Conservation (phyloP, 257 asterid genomes). For the Solanum microdontum region DNA sequence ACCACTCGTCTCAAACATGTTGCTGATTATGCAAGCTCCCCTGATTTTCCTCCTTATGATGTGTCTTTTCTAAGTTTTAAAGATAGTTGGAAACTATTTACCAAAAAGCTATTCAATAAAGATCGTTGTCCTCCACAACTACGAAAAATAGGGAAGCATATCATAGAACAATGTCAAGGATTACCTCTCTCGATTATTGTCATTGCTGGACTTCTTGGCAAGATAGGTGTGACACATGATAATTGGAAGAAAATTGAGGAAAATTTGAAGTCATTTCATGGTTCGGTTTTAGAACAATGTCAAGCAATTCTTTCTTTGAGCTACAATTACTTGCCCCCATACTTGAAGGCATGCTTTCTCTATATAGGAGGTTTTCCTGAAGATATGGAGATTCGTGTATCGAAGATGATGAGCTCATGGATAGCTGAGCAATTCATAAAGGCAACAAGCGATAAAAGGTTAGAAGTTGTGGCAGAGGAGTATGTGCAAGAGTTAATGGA, state of each 20-base stretch:
- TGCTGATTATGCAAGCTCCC: neutral
- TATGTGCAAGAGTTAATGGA: neutral
- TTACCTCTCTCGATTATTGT: neutral
- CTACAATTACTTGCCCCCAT: neutral
- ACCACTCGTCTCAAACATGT: neutral
- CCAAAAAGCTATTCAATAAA: neutral
- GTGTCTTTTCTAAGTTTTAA: neutral
- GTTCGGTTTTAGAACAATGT: neutral
- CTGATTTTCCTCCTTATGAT: neutral
- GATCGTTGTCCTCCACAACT: neutral
- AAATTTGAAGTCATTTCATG: neutral
- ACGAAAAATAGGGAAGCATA: neutral
- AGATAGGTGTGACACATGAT: neutral
- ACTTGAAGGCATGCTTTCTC: slow-evolving; percentile 7
- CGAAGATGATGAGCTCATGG: neutral
- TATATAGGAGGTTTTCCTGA: slow-evolving; percentile 2
- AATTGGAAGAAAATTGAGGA: neutral
- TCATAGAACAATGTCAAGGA: neutral
- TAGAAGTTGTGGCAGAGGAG: neutral
- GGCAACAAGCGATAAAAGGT: neutral
- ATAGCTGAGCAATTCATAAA: slow-evolving; percentile 6
- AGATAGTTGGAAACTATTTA: slow-evolving; percentile 5
- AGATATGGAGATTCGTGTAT: neutral
- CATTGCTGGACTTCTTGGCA: neutral
- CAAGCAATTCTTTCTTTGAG: neutral